Evolutionary conservation across 2,329 filamentous ascomycete genomes (phyloP).

Genomic region (Xylaria sp.): DNA sequence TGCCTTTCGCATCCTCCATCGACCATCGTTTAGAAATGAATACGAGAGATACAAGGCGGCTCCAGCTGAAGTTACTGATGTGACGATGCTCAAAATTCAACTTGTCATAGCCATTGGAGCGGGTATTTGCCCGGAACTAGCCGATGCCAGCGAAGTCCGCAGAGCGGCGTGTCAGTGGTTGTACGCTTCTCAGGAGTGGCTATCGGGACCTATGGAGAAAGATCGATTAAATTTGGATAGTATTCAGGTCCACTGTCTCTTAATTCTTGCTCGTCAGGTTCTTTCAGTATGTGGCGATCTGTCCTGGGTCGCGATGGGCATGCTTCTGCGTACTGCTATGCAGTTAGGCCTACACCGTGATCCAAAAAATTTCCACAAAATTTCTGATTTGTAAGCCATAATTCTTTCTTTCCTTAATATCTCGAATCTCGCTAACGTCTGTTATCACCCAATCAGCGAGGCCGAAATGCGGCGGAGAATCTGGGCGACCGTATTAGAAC

Average conservation of each 20-base stretch:
- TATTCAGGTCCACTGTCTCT: constrained; percentile 60
- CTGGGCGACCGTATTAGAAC: constrained; percentile 64
- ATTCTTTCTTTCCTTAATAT: too few relatives aligned
- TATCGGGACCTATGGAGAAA: constrained; percentile 64
- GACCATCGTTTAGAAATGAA: constrained; percentile 59
- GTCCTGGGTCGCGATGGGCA: constrained; percentile 58
- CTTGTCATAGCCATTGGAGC: constrained; percentile 66
- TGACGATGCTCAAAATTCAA: constrained; percentile 66
- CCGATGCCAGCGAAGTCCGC: constrained; percentile 61
- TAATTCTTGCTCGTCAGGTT: constrained; percentile 55
- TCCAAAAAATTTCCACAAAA: constrained; percentile 52
- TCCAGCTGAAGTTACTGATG: constrained; percentile 46
- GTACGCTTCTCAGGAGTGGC: constrained; percentile 65
- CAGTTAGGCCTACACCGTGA: constrained; percentile 64
- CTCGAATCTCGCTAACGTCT: not conserved
- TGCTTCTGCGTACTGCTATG: constrained; percentile 57
- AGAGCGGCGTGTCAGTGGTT: constrained; percentile 66
- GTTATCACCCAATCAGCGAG: constrained; percentile 24
- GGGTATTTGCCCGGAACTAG: constrained; percentile 47
- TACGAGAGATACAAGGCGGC: constrained; percentile 62
- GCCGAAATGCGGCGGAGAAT: constrained; percentile 61
- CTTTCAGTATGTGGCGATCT: constrained; percentile 56
- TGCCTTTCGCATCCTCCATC: constrained; percentile 61
- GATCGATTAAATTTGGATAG: constrained; percentile 58
- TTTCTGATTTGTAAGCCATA: constrained; percentile 41